These are phyloP conservation scores for Fusarium veterinarium DNA, from an alignment of 2,329 filamentous ascomycete genomes.

Conservation along the genomic window DNA sequence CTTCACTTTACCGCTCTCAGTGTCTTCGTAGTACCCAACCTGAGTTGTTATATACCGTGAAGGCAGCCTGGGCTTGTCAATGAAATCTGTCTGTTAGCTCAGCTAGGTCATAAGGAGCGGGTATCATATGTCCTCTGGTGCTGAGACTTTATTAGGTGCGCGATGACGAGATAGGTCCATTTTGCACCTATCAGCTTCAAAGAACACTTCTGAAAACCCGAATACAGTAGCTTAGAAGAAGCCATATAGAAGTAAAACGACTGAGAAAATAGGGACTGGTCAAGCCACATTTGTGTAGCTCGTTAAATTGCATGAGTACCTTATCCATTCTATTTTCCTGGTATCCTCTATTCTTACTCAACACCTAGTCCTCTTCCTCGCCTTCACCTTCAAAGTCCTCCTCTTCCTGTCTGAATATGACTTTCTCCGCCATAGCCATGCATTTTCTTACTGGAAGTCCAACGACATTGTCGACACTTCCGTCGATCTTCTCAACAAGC, in stretches of 20 bases:
- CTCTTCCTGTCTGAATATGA: constrained; percentile 79
- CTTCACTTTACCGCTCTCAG: not conserved
- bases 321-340: not conserved
- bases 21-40: not conserved
- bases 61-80: not conserved
- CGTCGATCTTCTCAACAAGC: constrained; percentile 88
- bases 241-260: not conserved
- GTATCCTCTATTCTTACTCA: not conserved
- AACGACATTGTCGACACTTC: constrained; percentile 92
- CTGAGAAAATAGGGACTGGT: not conserved
- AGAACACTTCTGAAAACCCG: not conserved
- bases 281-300: not conserved
- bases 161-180: not conserved
- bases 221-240: not conserved
- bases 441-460: constrained; percentile 85
- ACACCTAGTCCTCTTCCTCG: constrained; percentile 50
- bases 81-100: not conserved
- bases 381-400: constrained; percentile 65
- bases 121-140: not conserved
- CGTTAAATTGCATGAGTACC: not conserved
- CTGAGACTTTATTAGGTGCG: not conserved
- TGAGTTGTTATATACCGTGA: not conserved
- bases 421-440: constrained; percentile 86
- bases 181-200: not conserved
- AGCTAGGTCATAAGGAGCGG: not conserved